Conservation (phyloP, 1,284 basidiomycete genomes). For the Ganoderma lucidum region DNA sequence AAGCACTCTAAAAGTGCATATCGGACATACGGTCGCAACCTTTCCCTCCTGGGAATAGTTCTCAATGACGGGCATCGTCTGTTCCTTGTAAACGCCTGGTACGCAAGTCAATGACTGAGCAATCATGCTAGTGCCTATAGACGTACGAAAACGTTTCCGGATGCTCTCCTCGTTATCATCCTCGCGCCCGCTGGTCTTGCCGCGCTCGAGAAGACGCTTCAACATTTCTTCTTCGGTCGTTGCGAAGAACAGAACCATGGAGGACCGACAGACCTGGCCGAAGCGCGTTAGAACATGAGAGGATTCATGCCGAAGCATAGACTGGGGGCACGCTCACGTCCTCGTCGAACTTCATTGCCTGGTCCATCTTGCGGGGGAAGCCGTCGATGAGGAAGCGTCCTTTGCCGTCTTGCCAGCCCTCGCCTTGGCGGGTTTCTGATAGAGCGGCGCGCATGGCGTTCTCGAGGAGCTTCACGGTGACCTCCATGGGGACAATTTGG, state of each 20-base stretch:
- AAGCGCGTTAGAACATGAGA: conserved; percentile 5
- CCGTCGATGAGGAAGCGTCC: conserved; percentile 97
- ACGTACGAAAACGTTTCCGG: conserved; percentile 93
- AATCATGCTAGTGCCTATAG: neutral
- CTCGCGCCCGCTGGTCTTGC: conserved; percentile 93
- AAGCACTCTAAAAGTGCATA: conserved; percentile 9
- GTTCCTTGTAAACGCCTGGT: conserved; percentile 87
- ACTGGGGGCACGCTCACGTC: conserved; percentile 59
- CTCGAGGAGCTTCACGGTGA: conserved; percentile 95
- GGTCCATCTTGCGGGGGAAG: conserved; percentile 99
- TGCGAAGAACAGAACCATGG: conserved; percentile 88
- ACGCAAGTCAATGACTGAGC: conserved; percentile 11
- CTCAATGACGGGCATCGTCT: conserved; percentile 97
- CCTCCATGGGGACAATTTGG: conserved; percentile 95
- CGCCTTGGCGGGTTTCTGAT: conserved; percentile 47
- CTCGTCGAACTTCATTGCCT: conserved; percentile 93
- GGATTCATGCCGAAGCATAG: neutral
- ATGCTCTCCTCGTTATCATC: conserved; percentile 98
- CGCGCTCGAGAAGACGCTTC: conserved; percentile 85
- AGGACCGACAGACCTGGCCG: conserved; percentile 78
- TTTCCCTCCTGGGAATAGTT: conserved; percentile 79
- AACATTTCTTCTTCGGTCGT: conserved; percentile 93
- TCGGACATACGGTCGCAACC: conserved; percentile 76
- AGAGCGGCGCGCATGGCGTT: conserved; percentile 88
- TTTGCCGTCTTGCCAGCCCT: conserved; percentile 77